Base-by-base conservation (phyloP, 208 protist species). In the Vickermania ingenoplastis region DNA sequence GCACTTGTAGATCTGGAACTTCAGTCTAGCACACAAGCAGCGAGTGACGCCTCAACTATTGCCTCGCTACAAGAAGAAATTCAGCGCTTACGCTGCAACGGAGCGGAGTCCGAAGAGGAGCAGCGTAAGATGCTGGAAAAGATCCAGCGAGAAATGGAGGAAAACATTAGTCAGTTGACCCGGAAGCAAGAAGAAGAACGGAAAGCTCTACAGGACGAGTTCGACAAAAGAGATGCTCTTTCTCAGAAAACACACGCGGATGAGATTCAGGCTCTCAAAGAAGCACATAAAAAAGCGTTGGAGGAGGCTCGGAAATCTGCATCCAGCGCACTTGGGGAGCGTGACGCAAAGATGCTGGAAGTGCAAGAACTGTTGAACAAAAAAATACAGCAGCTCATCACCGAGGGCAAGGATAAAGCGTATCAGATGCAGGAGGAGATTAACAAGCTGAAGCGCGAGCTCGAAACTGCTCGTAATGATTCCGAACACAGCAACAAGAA, bases 101-200 rank as follows among this genome's bases (percentile, higher is more conserved):
- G 59, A 41, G 50, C 45, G 31, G 59, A 67, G 14, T 36, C 27
- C 28, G 49, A 60, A 36, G 59, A 49, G 17, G n/a, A 49, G 2
- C 36, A 45, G 36, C 45, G 7, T 13, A 53, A 55, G 50, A 25
- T 41, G 27, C 28, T 64, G 31, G 30, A 52, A 30, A 21, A 58
- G 17, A 31, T 41, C 4, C 62, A 56, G 54, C 63, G 54, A 0
- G 62, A 80, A 31, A 24, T 71, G 49, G 57, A 72, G 27, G 72
- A 63, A 7, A 31, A 70, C 25, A 61, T 76, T 0, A 59, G 59
- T 1, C 50, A 68, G 53, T 57, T 71, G 26, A 30, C 48, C n/a
- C 31, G 7, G 2, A 55, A 79, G 27, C 36, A 75, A 5, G 63
- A 68, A 0, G 57, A 50, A n/a, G 59, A 79, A 57, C 55, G 79